Evolutionary conservation across 2,329 filamentous ascomycete species (phyloP), one percentile per base, ranked within the genome.

Genomic region (Periconia macrospinosa): DNA sequence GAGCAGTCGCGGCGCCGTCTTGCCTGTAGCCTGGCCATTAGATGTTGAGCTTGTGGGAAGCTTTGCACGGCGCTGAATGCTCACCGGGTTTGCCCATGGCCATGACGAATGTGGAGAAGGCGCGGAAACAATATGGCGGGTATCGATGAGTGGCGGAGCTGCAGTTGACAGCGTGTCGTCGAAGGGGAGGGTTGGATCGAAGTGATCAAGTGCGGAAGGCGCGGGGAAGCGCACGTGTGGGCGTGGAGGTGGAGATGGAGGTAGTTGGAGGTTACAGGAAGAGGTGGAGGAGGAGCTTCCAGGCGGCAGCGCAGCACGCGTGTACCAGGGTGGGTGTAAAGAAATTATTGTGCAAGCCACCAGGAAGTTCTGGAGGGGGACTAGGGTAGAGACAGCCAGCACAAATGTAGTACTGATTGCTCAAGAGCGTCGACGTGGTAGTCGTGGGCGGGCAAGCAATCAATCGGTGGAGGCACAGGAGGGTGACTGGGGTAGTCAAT

Each of bases 1-100:
- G 55, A 78, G 73, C 53, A 81, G 75, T 60, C 74, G 77, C 50
- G 77, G 80, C 53, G 80, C 77, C 58, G 78, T 79, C 69, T 81
- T 81, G 59, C 78, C 76, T 73, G 63, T 65, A 73, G 69, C 59
- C 78, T 75, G 57, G 45, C 30, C 35, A 41, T 40, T 18, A 47
- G 43, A 7, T 45, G 6, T 11, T 9, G 27, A 10, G 8, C 14
- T 45, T 45, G 17, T n/a, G 18, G 11, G 43, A 13, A 42, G 41
- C n/a, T 42, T 17, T 3, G 43, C n/a, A 2, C 10, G 30, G 30
- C 13, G 30, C 30, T 18, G 45, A 14, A 14, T n/a, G 20, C 47
- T 50, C 30, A 47, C 37, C 49, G 10, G 47, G 35, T 42, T 40
- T 62, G 52, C 62, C 61, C 55, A 62, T 61, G 57, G 63, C 30